Conservation (phyloP, 2,329 filamentous ascomycete species). For the Colletotrichum horii region DNA sequence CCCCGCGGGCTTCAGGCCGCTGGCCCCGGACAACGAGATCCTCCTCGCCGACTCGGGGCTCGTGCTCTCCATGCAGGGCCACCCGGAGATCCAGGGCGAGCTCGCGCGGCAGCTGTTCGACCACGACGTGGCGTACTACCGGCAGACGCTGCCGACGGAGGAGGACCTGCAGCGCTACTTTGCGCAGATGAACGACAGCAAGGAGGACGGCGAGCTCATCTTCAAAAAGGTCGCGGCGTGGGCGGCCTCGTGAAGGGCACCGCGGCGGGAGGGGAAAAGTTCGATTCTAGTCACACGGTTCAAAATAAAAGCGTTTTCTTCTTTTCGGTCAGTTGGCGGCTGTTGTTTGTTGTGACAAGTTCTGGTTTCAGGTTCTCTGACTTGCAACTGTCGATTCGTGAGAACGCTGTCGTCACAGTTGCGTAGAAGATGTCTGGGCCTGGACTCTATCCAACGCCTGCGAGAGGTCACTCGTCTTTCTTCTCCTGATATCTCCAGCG, state of each 20-base stretch:
- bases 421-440: neutral
- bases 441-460: neutral
- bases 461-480: neutral
- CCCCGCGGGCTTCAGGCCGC: neutral
- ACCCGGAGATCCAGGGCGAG: conserved; percentile 17
- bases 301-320: neutral
- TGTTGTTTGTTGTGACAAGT: neutral
- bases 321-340: neutral
- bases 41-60: neutral
- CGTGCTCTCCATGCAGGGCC: conserved; percentile 10
- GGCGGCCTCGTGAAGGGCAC: neutral
- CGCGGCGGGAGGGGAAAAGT: neutral
- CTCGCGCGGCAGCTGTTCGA: conserved; percentile 11
- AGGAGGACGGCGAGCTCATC: neutral
- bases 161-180: conserved; percentile 10
- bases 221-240: neutral
- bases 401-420: neutral
- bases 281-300: neutral
- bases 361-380: neutral
- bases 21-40: conserved; percentile 8
- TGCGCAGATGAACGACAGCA: conserved; percentile 3
- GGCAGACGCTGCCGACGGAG: neutral
- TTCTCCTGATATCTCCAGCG: neutral
- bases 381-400: neutral
- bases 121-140: neutral